Evolutionary conservation across 495 filamentous ascomycete species (phyloP).

Genomic region (Penicillium desertorum): DNA sequence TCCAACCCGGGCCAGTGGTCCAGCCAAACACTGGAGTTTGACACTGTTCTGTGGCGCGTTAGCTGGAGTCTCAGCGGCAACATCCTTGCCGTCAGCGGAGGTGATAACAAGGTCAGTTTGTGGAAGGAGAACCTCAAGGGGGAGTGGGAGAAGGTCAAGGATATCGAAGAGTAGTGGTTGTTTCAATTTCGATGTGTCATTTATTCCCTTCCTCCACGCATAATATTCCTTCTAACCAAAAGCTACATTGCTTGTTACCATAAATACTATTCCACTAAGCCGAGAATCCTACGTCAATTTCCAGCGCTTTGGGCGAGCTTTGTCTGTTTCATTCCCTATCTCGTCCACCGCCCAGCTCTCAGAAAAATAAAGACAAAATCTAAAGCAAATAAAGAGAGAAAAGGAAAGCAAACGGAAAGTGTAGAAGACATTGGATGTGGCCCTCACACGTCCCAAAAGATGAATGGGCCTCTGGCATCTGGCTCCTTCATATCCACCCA

Average conservation of each 20-base stretch:
- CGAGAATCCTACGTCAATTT: not conserved
- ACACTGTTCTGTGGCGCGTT: constrained; percentile 88
- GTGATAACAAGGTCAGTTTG: constrained; percentile 91
- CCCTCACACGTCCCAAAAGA: constrained; percentile 48
- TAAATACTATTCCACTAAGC: constrained; percentile 5
- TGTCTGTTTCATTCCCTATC: not conserved
- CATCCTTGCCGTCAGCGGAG: constrained; percentile 86
- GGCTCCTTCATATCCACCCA: constrained; percentile 39
- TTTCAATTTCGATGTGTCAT: constrained; percentile 17
- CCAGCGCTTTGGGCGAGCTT: not conserved
- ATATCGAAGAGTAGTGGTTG: constrained; percentile 76
- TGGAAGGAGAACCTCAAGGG: constrained; percentile 63
- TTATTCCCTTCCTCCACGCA: constrained; percentile 22
- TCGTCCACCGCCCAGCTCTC: not conserved
- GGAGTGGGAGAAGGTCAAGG: constrained; percentile 92
- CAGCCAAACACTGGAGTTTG: constrained; percentile 79
- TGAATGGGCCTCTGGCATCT: constrained; percentile 48
- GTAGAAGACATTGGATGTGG: not conserved
- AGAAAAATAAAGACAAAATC: not conserved
- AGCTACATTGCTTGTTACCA: constrained; percentile 5
- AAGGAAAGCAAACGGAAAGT: not conserved
- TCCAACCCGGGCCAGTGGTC: constrained; percentile 68
- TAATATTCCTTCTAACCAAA: constrained; percentile 14
- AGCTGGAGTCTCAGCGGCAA: constrained; percentile 99
- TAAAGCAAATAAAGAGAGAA: not conserved